These are phyloP conservation scores for Sindora glabra DNA, from an alignment of 306 rosid species.

Conservation along the genomic window DNA sequence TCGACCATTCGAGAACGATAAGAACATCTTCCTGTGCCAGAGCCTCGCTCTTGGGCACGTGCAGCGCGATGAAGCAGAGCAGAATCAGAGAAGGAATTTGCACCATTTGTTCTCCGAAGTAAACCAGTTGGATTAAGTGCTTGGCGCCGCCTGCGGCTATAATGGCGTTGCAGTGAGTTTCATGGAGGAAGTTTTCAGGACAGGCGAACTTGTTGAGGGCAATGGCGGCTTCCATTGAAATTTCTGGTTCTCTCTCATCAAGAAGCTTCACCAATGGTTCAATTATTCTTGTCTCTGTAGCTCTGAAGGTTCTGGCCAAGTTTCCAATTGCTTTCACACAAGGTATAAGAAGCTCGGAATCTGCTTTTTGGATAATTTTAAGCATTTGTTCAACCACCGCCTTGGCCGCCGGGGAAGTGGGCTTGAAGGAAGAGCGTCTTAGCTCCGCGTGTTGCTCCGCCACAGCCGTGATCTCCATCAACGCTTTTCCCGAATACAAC, in stretches of 20 bases:
- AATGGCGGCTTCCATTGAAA: conserved; percentile 38
- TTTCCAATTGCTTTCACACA: conserved; percentile 46
- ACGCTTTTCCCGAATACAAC: conserved; percentile 44
- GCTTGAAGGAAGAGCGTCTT: conserved; percentile 71
- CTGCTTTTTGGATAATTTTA: conserved; percentile 30
- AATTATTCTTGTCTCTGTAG: conserved; percentile 54
- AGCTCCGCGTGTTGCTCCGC: conserved; percentile 51
- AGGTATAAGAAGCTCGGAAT: conserved; percentile 40
- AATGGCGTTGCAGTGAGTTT: conserved; percentile 69
- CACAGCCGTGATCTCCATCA: conserved; percentile 64
- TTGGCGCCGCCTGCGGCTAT: conserved; percentile 61
- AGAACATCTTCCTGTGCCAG: conserved; percentile 76
- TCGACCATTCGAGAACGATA: conserved; percentile 66
- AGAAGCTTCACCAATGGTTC: conserved; percentile 56
- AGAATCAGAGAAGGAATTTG: conserved; percentile 53
- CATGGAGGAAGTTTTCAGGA: conserved; percentile 54
- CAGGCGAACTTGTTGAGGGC: conserved; percentile 63
- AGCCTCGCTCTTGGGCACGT: conserved; percentile 64
- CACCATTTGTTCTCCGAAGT: conserved; percentile 58
- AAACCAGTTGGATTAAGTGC: conserved; percentile 56
- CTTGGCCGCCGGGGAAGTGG: conserved; percentile 65
- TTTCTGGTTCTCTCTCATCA: conserved; percentile 47
- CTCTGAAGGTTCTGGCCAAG: conserved; percentile 67
- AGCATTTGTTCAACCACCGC: conserved; percentile 59
- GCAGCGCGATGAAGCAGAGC: conserved; percentile 48